Evolutionary conservation across 352 stramenopile species (phyloP).

Genomic region (Phytopythium ostracodes): DNA sequence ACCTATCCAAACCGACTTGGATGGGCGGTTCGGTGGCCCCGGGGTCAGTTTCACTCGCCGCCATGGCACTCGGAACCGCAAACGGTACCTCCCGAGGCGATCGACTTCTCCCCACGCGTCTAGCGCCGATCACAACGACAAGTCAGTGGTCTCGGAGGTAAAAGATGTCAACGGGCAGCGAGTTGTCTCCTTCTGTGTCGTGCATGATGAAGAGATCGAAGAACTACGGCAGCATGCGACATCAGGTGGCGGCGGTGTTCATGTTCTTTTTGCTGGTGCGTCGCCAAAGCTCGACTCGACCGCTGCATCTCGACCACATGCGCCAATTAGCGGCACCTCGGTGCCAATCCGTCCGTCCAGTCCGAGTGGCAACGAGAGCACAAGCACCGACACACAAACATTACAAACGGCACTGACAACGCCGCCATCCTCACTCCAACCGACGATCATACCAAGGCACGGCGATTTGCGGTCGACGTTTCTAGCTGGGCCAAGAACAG

Average conservation of each 20-base stretch:
- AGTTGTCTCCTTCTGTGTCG: neutral
- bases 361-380: neutral
- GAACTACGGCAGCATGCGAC: neutral
- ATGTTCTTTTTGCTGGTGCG: neutral
- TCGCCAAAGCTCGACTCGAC: neutral
- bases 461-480: too few relatives aligned
- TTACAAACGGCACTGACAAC: neutral
- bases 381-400: neutral
- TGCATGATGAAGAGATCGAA: neutral
- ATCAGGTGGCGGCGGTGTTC: neutral
- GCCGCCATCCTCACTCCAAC: neutral
- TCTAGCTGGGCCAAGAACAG: neutral
- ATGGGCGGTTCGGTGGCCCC: neutral
- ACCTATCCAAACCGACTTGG: neutral
- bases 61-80: neutral
- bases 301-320: neutral
- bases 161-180: neutral
- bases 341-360: neutral
- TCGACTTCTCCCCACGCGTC: neutral
- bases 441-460: neutral
- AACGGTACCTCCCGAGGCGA: neutral
- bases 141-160: neutral
- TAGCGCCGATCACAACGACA: neutral
- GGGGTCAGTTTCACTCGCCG: neutral
- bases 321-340: too few relatives aligned